Conservation (phyloP, 2,329 filamentous ascomycete species). For the Trichophyton schoenleinii region DNA sequence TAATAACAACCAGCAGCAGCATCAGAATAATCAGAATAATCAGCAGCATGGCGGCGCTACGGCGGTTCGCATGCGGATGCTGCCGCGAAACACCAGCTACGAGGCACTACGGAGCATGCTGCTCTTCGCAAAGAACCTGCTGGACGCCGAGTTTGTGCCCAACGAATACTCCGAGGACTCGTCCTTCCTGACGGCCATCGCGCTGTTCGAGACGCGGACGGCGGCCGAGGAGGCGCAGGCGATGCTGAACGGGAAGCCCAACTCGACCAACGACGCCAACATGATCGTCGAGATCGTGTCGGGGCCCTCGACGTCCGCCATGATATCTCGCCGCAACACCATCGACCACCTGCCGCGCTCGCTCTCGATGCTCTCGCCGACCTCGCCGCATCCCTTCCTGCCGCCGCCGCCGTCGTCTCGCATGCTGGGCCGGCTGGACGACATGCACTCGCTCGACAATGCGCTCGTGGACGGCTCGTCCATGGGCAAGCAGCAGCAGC, state of each 20-base stretch:
- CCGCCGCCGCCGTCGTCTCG: slow-evolving; percentile 7
- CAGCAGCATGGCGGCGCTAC: slow-evolving; percentile 19
- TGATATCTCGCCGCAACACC: slow-evolving; percentile 37
- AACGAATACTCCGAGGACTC: slow-evolving; percentile 44
- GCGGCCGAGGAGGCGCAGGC: slow-evolving; percentile 49
- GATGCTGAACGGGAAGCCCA: slow-evolving; percentile 49
- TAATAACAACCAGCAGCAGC: too few species aligned
- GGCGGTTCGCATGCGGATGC: slow-evolving; percentile 45
- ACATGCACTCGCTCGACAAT: slow-evolving; percentile 3
- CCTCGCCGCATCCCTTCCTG: slow-evolving; percentile 29
- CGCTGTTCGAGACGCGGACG: slow-evolving; percentile 44
- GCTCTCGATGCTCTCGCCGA: slow-evolving; percentile 5
- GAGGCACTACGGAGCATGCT: slow-evolving; percentile 51
- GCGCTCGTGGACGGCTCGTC: not conserved
- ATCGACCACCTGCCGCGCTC: slow-evolving; percentile 35
- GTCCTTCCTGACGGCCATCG: slow-evolving; percentile 46
- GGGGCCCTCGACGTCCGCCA: slow-evolving; percentile 14
- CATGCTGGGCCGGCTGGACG: slow-evolving; percentile 3
- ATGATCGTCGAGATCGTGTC: slow-evolving; percentile 43
- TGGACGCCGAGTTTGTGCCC: slow-evolving; percentile 46
- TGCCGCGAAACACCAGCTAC: slow-evolving; percentile 46
- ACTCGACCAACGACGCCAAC: slow-evolving; percentile 47
- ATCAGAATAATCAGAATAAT: not conserved
- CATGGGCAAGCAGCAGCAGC: not conserved
- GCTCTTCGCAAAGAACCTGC: slow-evolving; percentile 51